phyloP scores from a whole-genome alignment of 306 rosid species.

The Parietaria judaica region DNA sequence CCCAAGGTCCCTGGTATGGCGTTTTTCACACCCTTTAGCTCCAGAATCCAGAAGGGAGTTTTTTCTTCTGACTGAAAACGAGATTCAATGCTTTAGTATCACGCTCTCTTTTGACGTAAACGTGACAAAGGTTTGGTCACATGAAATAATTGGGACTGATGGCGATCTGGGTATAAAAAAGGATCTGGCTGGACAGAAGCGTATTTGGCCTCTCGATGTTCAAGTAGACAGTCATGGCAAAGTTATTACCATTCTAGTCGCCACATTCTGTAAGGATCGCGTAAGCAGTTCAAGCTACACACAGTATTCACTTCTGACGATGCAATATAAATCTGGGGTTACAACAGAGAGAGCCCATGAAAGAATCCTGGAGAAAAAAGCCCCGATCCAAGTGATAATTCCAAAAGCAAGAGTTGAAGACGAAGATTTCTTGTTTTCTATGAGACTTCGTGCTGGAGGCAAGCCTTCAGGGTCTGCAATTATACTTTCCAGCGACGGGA shows the following conservation, averaged over 20 bases:
- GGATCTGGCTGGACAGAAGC: conserved; percentile 95
- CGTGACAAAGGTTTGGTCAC: conserved; percentile 77
- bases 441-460: conserved; percentile 89
- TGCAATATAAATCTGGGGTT: conserved; percentile 74
- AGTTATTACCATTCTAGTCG: conserved; percentile 75
- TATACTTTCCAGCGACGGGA: conserved; percentile 89
- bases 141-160: conserved; percentile 79
- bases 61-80: conserved; percentile 67
- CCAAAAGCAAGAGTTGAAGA: conserved; percentile 93
- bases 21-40: conserved; percentile 33
- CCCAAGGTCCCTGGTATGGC: conserved; percentile 93
- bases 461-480: conserved; percentile 81
- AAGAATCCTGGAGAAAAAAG: conserved; percentile 72
- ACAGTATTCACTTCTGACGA: conserved; percentile 82
- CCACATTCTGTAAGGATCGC: conserved; percentile 82
- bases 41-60: conserved; percentile 44
- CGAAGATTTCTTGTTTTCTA: conserved; percentile 74
- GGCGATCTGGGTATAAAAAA: conserved; percentile 76
- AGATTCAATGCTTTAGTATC: conserved; percentile 60
- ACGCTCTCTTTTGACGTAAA: conserved; percentile 41
- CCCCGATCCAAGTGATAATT: conserved; percentile 83
- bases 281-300: conserved; percentile 84
- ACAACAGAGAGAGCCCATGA: conserved; percentile 33
- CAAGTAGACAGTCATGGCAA: conserved; percentile 66
- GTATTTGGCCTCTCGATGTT: conserved; percentile 86